A percentile compares a stretch with the other conserved stretches of the same genome.
These are phyloP conservation scores for Avena sativa DNA, from an alignment of 176 grass and related monocot genomes.

Conservation along the genomic window DNA sequence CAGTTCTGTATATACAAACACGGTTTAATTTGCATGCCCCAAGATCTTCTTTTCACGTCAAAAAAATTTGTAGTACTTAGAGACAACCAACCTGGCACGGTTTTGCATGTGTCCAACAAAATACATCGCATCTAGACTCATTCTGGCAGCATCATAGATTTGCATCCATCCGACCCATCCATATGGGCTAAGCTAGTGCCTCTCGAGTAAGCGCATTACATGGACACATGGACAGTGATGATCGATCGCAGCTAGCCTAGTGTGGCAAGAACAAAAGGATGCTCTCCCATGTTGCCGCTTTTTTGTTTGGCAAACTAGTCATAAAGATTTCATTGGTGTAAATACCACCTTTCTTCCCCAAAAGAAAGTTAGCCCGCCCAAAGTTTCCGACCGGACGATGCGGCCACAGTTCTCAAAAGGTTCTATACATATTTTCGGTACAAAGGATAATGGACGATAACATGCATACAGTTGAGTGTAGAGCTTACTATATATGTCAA, in stretches of 20 bases:
- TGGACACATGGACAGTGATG: slow-evolving; percentile 34
- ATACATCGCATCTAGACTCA: slow-evolving; percentile 44
- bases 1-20: background rate
- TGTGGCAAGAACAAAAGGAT: slow-evolving; percentile 30
- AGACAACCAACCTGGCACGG: slow-evolving; percentile 10
- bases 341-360: background rate
- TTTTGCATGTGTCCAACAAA: background rate
- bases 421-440: background rate
- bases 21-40: background rate
- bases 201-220: slow-evolving; percentile 56
- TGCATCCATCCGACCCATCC: background rate
- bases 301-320: slow-evolving; percentile 22
- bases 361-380: slow-evolving; percentile 18
- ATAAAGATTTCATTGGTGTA: slow-evolving; percentile 8
- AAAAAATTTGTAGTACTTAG: background rate
- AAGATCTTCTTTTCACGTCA: background rate
- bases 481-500: background rate
- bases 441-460: background rate
- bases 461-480: background rate
- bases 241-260: background rate
- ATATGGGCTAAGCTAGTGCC: slow-evolving; percentile 28
- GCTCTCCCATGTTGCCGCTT: slow-evolving; percentile 5
- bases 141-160: slow-evolving; percentile 22
- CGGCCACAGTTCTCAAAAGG: slow-evolving; percentile 18
- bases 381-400: slow-evolving; percentile 33